Base-by-base conservation (phyloP, 495 filamentous ascomycete species). In the Talaromyces thailandensis region DNA sequence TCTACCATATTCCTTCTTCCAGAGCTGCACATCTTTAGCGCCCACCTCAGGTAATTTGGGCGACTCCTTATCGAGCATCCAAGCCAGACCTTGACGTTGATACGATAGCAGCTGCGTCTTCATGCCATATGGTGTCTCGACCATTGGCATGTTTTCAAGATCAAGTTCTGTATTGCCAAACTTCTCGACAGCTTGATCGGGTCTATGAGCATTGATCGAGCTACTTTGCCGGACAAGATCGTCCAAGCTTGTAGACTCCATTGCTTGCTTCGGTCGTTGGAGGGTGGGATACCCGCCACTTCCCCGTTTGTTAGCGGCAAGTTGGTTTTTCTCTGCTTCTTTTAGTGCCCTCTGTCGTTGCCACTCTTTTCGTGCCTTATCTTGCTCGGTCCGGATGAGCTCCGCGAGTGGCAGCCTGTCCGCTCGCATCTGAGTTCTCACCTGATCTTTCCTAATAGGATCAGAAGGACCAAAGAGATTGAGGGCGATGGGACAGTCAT, bases 21-120 rank as follows among this genome's bases (percentile, higher is more conserved):
- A 97, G 11, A 96, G 73, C 71, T 96, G 92, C 5, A 91, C 88
- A 16, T 87, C 75, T 8, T 89, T 76, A 1, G 86, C 85, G 0
- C 82, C 85, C n/a, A 70, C 64, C 1, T 74, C 61, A 5, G 93
- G 91, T 25, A 91, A 76, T 14, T 75, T 67, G 0, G 91, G 91
- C 25, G 80, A 82, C 69, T 97, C 93, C 66, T 88, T 88, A 28
- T 82, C 76, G 14, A 86, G 79, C 79, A 97, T 81, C 93, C 93
- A 97, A 48, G 84, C 86, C 28, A 97, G 79, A 7, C 91, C 92
- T 73, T 92, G 77, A 63, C 89, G 86, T 66, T 97, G 93, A 68
- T 93, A 94, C 5, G 89, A 88, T 48, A 96, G 80, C 28, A 97
- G 72, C 48, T 82, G 70, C 0, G 91, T 89, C 18, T 77, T 67